Base-by-base conservation (phyloP, 805 yeast species). In the Cyberlindnera maritima region DNA sequence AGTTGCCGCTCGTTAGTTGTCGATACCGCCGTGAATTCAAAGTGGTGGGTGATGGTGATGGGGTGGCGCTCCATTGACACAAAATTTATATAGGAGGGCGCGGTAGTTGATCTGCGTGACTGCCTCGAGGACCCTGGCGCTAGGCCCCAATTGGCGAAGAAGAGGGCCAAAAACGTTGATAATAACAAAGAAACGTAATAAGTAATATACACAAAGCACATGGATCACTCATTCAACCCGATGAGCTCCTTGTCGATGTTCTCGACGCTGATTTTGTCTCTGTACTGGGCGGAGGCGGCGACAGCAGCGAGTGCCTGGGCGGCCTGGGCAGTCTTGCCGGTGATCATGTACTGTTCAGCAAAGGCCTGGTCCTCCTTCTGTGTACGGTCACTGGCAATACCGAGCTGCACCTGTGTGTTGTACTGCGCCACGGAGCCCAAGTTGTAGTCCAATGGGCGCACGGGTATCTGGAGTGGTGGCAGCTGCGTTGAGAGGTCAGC, bases 211-310 rank as follows among this genome's bases (percentile, higher is more conserved):
- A n/a, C n/a, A n/a, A n/a, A 20, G n/a, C 28, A n/a, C 7, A 20
- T 36, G 29, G 14, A 17, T 40, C 36, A 44, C 33, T 47, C 48
- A 10, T 49, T 44, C 13, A 58, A 38, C 3, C 56, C 62, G 17
- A 59, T 55, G 21, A 59, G 46, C 32, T 57, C 60, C 20, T 52
- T 57, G 23, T 59, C 63, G 28, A 58, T 59, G 41, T 58, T 58
- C 37, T 57, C 60, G 12, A 36, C 57, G 35, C 40, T 40, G 40
- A 44, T 48, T 33, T 48, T 43, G 33, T 39, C 37, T 12, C 33
- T 52, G 48, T 23, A 23, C 14, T 42, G 53, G 12, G 35, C 39
- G 25, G 44, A 36, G 7, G 52, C 45, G 3, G 51, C 55, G 8
- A 41, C 52, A 8, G 45, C 46, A 19, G 48, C 53, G 21, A 45